Base-by-base conservation (phyloP, 108 stramenopile species). In the Chaetoceros muelleri region DNA sequence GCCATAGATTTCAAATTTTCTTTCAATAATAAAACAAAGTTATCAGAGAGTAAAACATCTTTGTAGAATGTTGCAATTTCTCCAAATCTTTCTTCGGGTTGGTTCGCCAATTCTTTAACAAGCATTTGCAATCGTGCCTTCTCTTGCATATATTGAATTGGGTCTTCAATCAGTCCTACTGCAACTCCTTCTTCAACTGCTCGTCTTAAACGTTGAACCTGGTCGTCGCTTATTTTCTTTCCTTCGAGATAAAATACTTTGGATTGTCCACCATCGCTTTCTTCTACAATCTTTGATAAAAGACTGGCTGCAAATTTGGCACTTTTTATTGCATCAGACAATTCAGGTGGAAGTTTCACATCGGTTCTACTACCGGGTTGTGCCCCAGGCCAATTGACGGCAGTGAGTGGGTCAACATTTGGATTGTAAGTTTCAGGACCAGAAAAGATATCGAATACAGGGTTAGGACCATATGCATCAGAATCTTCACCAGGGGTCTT, bases 381-480 rank as follows among this genome's bases (percentile, higher is more conserved):
- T 3, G 84, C 86, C 24, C 86, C 86, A 47, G 86, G 86, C 78
- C 84, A 86, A 53, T 92, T 87, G 16, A 92, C 86, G 13, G 81
- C 75, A 22, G 79, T 76, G 23, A 78, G 79, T 0, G 79, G 77
- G 53, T 87, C 90, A 7, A 84, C 84, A 61, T 92, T 86, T 20
- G 82, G 84, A 54, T 86, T 80, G 63, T 88, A 87, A 17, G 73
- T 59, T 60, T 85, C 84, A 21, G 90, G 90, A 16, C 90, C 90
- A 27, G 86, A 85, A 48, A 92, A 75, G 28, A 87, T 55, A 70
- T 92, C 90, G 51, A 87, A 87, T 10, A 84, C 16, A 26, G 81
- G 80, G 47, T 80, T 82, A 52, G 59, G 49, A 13, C 63, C 20
- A n/a, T 73, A 70, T 19, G 72, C 78, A 46, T 75, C 84, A 18